A percentile compares a stretch with the other conserved stretches of the same genome.
Evolutionary conservation across 148 eudicot genomes (phyloP).

Genomic region (Bassia scoparia): DNA sequence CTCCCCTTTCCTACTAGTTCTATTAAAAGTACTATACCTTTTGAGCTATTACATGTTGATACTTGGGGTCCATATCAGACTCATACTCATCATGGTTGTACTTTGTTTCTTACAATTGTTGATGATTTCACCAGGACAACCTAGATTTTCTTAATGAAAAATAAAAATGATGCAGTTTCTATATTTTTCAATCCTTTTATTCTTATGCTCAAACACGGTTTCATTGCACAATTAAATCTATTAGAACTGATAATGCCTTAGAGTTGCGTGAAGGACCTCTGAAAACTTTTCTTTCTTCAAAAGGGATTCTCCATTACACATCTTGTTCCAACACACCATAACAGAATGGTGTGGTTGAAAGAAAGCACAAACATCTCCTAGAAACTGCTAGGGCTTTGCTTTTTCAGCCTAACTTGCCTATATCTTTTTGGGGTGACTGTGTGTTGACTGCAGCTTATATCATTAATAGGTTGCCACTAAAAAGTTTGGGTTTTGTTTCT

Average conservation of each 20-base stretch:
- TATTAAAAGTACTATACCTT: not conserved
- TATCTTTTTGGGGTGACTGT: not conserved
- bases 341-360: constrained; percentile 5
- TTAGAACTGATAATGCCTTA: not conserved
- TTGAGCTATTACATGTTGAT: constrained; percentile 1
- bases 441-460: not conserved
- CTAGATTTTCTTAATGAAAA: not conserved
- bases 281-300: not conserved
- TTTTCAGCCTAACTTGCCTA: not conserved
- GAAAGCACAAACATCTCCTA: constrained; percentile 1
- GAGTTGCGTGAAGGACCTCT: not conserved
- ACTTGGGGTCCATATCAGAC: not conserved
- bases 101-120: not conserved
- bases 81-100: not conserved
- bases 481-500: not conserved
- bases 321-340: not conserved
- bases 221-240: not conserved
- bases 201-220: not conserved
- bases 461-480: not conserved
- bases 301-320: not conserved
- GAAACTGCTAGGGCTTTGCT: not conserved
- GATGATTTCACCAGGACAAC: not conserved
- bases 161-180: not conserved
- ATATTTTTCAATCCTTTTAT: not conserved
- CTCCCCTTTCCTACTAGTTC: not conserved